Base-by-base conservation (phyloP, 345 rosid species). In the Populus simonii region DNA sequence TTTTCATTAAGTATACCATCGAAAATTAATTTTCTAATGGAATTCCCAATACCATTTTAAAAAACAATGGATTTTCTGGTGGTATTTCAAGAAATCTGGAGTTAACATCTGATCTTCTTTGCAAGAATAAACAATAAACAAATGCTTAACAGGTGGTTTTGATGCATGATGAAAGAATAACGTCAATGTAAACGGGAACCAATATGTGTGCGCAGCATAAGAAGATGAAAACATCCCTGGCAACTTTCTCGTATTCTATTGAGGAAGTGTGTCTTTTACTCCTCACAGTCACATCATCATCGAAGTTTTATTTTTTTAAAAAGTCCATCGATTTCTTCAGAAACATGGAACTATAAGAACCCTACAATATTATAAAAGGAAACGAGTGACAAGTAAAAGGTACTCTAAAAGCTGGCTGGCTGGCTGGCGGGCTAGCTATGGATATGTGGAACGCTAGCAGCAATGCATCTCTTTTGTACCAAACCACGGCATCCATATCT, bases 401-500 rank as follows among this genome's bases (percentile, higher is more conserved):
- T 25, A 4, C 36, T 31, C 20, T 45, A 25, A 41, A n/a, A 47
- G 36, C 36, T 33, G 36, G 35, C 35, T 33, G 35, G 35, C 35
- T 0, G 31, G 45, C 33, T 53, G 27, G n/a, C n/a, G n/a, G 39
- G 31, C 41, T 70, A 31, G 68, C 67, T 3, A 38, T 16, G 23
- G 77, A 49, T 11, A 47, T 16, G 23, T 16, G 23, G 27, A 25
- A 18, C 6, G 16, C 27, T 0, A 17, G 41, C 22, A 78, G 74
- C 79, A 82, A 80, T 76, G 84, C 79, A 9, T 43, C 80, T 83
- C 77, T 83, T 84, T 76, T 76, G 75, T 74, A 81, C 85, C 87
- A 83, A 84, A 79, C 77, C 70, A 68, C 27, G 25, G 49, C 57
- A 69, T 79, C 77, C 47, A 68, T 61, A 8, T 76, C 71, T 62